Evolutionary conservation across 129 eudicot genomes (phyloP), one percentile per base, ranked within the genome.

Genomic region (Logfia minima): DNA sequence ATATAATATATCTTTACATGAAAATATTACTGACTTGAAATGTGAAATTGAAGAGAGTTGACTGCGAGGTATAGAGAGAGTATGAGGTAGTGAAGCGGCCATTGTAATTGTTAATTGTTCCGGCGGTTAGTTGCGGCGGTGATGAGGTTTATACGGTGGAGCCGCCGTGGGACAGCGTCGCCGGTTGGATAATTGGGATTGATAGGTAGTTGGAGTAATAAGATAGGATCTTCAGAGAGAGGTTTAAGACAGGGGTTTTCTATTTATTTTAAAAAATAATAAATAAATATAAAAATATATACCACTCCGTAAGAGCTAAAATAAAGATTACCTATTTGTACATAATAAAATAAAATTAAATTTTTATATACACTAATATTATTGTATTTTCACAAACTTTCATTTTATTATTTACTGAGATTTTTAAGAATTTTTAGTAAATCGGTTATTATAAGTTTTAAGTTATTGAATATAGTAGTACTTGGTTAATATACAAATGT

Each of bases 61-160:
- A 6, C 83, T 82, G 6, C 83, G 83, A 83, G 86, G 82, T 59
- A 78, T 59, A 60, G 86, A 17, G 73, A 83, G 76, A 73, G 75
- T 68, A 63, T 83, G 86, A 43, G 83, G 80, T 67, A 83, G 80
- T 26, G 86, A 78, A 52, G 82, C 79, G 60, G 86, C 80, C 86
- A 83, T 83, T 77, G 24, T 21, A 14, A 2, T 37, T 23, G 13
- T 45, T 65, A 17, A 65, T 26, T 53, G 52, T 14, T 62, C 71
- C 8, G 22, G 19, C 71, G 55, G 71, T 70, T 34, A 29, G 56
- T 62, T 62, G 31, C 66, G 66, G 68, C 17, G 70, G 24, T n/a
- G 74, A 53, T 3, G 72, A 41, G 51, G 56, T 2, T 77, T 16
- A 56, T 52, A 56, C 48, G 69, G 73, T 41, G 19, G 68, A 77